phyloP scores from a whole-genome alignment of 257 asterid genomes.

The Solanum ahanhuiri region DNA sequence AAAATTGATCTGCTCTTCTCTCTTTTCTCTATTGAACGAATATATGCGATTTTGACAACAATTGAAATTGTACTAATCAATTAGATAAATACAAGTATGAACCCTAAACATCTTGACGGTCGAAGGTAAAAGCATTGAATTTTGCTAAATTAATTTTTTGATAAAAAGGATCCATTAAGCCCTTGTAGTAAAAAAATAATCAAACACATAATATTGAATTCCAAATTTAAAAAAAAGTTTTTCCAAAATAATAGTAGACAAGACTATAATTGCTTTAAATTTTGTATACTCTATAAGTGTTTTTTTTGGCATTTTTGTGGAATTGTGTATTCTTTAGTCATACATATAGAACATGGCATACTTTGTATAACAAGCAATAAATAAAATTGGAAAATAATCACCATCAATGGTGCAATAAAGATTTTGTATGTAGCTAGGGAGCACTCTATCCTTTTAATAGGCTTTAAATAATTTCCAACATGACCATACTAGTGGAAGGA shows the following conservation, averaged over 20 bases:
- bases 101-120: background rate
- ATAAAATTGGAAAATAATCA: background rate
- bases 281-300: background rate
- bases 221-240: background rate
- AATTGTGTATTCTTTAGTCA: background rate
- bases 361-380: background rate
- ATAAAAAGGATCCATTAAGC: background rate
- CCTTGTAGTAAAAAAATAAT: background rate
- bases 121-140: background rate
- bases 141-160: background rate
- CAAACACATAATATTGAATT: background rate
- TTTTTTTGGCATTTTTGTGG: background rate
- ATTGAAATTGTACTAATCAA: background rate
- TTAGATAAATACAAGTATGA: background rate
- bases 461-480: background rate
- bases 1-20: too few relatives aligned
- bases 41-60: background rate
- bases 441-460: background rate
- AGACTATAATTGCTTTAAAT: background rate
- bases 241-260: background rate
- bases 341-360: background rate
- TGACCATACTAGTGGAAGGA: background rate
- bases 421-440: background rate
- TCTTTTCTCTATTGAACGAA: too few relatives aligned
- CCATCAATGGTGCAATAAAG: background rate